Evolutionary conservation across 2,329 filamentous ascomycete species (phyloP).

Genomic region (Aspergillus brunneoviolaceus): DNA sequence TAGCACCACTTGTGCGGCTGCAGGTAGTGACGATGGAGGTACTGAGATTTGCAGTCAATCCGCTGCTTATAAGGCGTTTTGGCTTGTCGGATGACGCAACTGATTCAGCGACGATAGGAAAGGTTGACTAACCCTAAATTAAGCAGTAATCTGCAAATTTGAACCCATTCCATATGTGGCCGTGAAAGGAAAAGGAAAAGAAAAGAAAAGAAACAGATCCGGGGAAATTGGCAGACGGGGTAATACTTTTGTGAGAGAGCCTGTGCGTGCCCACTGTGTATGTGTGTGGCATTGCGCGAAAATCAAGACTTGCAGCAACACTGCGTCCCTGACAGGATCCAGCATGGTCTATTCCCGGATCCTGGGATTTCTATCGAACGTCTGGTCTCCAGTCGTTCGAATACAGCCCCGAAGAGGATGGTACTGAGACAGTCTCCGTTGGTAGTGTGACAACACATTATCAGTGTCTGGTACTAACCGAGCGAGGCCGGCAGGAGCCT

Average conservation of each 20-base stretch:
- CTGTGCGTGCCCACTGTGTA: slow-evolving; percentile 21
- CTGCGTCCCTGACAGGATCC: slow-evolving; percentile 18
- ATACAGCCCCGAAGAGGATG: neutral
- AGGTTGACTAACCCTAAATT: slow-evolving; percentile 10
- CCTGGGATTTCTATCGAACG: neutral
- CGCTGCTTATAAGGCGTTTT: neutral
- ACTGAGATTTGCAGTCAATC: neutral
- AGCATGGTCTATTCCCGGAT: slow-evolving; percentile 16
- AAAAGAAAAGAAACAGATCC: slow-evolving; percentile 25
- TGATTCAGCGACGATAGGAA: slow-evolving; percentile 6
- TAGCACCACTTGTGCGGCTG: slow-evolving; percentile 12
- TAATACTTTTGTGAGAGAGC: slow-evolving; percentile 24
- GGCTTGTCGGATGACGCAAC: slow-evolving; percentile 14
- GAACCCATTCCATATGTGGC: slow-evolving; percentile 17
- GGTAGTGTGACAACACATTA: neutral
- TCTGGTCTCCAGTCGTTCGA: neutral
- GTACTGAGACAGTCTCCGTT: neutral
- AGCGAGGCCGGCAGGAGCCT: neutral
- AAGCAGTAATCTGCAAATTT: slow-evolving; percentile 12
- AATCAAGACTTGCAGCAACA: slow-evolving; percentile 15
- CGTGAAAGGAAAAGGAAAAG: slow-evolving; percentile 9
- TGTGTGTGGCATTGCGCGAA: slow-evolving; percentile 23
- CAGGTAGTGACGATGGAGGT: slow-evolving; percentile 2
- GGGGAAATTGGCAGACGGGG: slow-evolving; percentile 28
- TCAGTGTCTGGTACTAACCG: neutral